phyloP scores from a whole-genome alignment of 140 eudicot species.

The Senecio squalidus region DNA sequence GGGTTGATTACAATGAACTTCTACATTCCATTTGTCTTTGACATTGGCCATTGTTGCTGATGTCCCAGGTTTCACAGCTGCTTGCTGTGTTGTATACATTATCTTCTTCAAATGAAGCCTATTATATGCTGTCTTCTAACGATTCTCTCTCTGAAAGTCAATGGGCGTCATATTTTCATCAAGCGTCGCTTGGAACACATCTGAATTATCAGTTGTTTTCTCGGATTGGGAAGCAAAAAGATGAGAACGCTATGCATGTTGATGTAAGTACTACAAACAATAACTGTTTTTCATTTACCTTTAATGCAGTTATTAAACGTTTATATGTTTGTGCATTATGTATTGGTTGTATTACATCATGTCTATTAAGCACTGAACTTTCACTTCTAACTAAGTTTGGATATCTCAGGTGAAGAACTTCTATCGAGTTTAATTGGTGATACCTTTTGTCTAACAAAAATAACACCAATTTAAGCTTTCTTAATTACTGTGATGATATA shows the following conservation, averaged over 20 bases:
- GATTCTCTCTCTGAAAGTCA: constrained; percentile 47
- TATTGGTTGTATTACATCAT: not conserved
- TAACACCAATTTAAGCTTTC: too few species aligned
- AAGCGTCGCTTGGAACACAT: constrained; percentile 80
- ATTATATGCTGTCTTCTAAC: constrained; percentile 34
- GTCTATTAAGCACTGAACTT: constrained; percentile 2
- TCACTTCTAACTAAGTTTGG: constrained; percentile 3
- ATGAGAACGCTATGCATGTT: constrained; percentile 16
- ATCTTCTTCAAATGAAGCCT: constrained; percentile 32
- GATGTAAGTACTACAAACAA: constrained; percentile 36
- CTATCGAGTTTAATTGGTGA: constrained; percentile 3
- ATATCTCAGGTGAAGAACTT: not conserved
- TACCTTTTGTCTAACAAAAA: not conserved
- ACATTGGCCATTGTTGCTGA: constrained; percentile 10
- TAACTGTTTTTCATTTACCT: not conserved
- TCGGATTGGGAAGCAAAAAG: constrained; percentile 31
- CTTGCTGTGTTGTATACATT: constrained; percentile 60
- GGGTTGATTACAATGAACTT: not conserved
- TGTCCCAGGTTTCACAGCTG: constrained; percentile 73
- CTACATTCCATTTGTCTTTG: constrained; percentile 2
- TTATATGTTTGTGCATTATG: constrained; percentile 5
- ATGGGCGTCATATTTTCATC: constrained; percentile 90
- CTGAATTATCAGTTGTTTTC: constrained; percentile 51
- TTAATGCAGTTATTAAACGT: not conserved
- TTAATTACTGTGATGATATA: too few species aligned